A percentile compares a stretch with the other conserved stretches of the same genome.
Evolutionary conservation across 176 grass and related monocot species (phyloP).

Genomic region (Luzula sylvatica): DNA sequence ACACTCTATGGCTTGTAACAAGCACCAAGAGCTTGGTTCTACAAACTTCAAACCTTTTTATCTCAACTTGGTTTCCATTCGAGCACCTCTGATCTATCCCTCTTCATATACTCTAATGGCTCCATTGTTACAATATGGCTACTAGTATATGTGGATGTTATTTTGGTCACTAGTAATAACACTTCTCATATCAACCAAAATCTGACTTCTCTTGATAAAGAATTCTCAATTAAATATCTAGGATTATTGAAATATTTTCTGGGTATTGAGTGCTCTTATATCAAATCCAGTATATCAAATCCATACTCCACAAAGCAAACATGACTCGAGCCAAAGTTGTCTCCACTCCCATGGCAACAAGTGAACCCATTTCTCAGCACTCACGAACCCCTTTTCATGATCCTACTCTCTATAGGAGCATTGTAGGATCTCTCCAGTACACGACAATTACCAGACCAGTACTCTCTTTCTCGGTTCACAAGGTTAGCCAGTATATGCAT

Average conservation of each 20-base stretch:
- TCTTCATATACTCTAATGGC: neutral
- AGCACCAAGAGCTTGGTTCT: neutral
- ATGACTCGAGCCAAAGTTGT: neutral
- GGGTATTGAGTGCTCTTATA: neutral
- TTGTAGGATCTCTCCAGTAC: too few relatives aligned
- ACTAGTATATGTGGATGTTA: slow-evolving; percentile 5
- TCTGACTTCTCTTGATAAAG: neutral
- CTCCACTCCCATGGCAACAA: too few relatives aligned
- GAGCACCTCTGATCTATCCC: neutral
- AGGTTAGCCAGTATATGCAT: slow-evolving; percentile 2
- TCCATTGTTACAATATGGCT: neutral
- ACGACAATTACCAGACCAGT: neutral
- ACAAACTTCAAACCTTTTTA: neutral
- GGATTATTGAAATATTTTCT: neutral
- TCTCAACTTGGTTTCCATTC: neutral
- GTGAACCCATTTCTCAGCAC: neutral
- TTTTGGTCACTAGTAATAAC: neutral
- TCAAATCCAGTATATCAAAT: neutral
- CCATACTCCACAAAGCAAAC: neutral
- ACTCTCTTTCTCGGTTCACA: neutral
- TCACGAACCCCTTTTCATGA: neutral
- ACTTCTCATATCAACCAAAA: neutral
- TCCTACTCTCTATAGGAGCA: neutral
- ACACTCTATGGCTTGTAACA: neutral
- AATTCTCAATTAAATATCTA: neutral